Percentiles rank a stretch among this genome's conserved stretches.
Evolutionary conservation across 371 early-diverging fungal species (phyloP).

Genomic region (Capillidium heterosporum): DNA sequence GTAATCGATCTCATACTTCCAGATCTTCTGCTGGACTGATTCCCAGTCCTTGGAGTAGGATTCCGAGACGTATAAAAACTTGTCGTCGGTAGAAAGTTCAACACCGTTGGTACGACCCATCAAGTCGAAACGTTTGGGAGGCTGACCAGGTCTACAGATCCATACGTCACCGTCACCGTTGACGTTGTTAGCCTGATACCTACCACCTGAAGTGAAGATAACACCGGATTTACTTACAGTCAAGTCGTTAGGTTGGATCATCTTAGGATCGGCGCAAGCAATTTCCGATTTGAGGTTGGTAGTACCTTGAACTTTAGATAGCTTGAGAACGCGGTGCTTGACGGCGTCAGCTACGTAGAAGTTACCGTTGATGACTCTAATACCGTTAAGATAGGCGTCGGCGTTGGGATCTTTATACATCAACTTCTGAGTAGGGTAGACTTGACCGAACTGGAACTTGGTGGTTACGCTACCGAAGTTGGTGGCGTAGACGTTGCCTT

Average conservation of each 20-base stretch:
- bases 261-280: slow-evolving; percentile 12
- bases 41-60: slow-evolving; percentile 12
- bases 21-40: slow-evolving; percentile 19
- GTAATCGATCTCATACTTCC: slow-evolving; percentile 7
- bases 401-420: background rate
- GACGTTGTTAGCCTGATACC: slow-evolving; percentile 15
- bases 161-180: slow-evolving; percentile 26
- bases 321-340: background rate
- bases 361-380: background rate
- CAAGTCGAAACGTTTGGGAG: slow-evolving; percentile 12
- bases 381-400: background rate
- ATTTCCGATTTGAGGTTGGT: background rate
- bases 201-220: slow-evolving; percentile 22
- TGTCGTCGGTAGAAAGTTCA: slow-evolving; percentile 24
- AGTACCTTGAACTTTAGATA: too few species aligned
- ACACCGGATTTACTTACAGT: slow-evolving; percentile 16
- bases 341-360: background rate
- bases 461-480: background rate
- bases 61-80: slow-evolving; percentile 24
- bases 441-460: background rate
- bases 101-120: slow-evolving; percentile 31
- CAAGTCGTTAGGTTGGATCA: slow-evolving; percentile 30
- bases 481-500: background rate
- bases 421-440: background rate
- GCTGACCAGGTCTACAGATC: slow-evolving; percentile 14